Evolutionary conservation across 495 filamentous ascomycete genomes (phyloP), one percentile per base, ranked within the genome.

Genomic region (Penicillium robsamsonii): DNA sequence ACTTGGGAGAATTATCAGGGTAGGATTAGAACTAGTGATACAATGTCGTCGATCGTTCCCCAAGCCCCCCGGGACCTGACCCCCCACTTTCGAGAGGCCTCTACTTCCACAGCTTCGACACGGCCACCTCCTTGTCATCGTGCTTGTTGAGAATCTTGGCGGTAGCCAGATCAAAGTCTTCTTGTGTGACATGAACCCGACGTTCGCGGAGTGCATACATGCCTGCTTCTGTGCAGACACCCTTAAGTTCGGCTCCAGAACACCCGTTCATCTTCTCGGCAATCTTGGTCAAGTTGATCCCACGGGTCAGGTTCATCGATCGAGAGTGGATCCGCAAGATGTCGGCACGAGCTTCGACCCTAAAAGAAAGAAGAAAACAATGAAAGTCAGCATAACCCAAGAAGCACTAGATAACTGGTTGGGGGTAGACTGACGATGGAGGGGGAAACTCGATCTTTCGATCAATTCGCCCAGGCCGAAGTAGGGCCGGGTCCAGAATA

Each of bases 81-180:
- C 58, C 30, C 18, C 18, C 20, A 40, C 40, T 29, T 60, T 41
- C 8, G 37, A 37, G 38, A 15, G n/a, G 27, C 7, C 31, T 58
- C 50, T 90, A 96, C 83, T 96, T 96, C 89, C 90, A 96, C 65
- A 96, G 76, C 75, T 96, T 96, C 53, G 85, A 87, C 58, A 96
- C 79, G 72, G 82, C 87, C 56, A 87, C 90, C 72, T 96, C 91
- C 81, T 97, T 99, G 71, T 99, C 94, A 65, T 99, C 94, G 70
- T 99, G 94, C 81, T 97, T 97, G 81, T 97, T 97, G 68, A 99
- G 84, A 48, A 99, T 93, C 88, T 99, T 99, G 66, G 94, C 94
- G 4, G 95, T 97, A 25, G 94, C 94, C 60, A 99, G 80, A 71
- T 99, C 94, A 70, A 99, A 99, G 77, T 99, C 94, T 75, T 99